Evolutionary conservation across 306 rosid genomes (phyloP).

Genomic region (Myrica gale): DNA sequence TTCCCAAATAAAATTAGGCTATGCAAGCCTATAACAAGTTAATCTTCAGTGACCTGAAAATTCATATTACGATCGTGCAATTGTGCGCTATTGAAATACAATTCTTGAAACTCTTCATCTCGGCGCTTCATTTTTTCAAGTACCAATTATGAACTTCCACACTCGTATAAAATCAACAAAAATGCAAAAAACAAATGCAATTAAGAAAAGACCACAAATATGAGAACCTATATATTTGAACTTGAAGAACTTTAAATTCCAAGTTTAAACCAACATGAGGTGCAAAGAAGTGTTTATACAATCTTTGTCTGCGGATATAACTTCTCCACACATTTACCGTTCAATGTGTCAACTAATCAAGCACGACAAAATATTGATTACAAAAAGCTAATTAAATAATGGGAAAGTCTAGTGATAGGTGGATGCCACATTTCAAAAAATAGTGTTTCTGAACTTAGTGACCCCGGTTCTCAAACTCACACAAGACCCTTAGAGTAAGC

Average conservation of each 20-base stretch:
- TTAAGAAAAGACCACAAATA: background rate
- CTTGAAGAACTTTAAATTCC: background rate
- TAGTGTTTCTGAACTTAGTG: slow-evolving; percentile 35
- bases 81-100: too few relatives aligned
- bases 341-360: slow-evolving; percentile 20
- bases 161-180: background rate
- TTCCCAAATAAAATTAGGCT: too few relatives aligned
- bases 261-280: slow-evolving; percentile 7
- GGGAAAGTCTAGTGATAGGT: slow-evolving; percentile 24
- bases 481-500: slow-evolving; percentile 21
- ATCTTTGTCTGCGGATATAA: slow-evolving; percentile 15
- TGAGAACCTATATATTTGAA: background rate
- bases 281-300: slow-evolving; percentile 18
- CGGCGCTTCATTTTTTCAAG: too few relatives aligned
- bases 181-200: background rate
- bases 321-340: slow-evolving; percentile 28
- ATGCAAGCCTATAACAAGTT: too few relatives aligned
- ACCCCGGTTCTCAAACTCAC: slow-evolving; percentile 33
- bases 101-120: too few relatives aligned
- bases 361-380: slow-evolving; percentile 30
- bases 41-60: too few relatives aligned
- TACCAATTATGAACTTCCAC: too few relatives aligned
- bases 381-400: slow-evolving; percentile 30
- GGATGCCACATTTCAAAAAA: slow-evolving; percentile 34
- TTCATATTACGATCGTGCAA: too few relatives aligned